Evolutionary conservation across 805 yeast species (phyloP), one percentile per base, ranked within the genome.

Genomic region (Kluyveromyces wickerhamii): DNA sequence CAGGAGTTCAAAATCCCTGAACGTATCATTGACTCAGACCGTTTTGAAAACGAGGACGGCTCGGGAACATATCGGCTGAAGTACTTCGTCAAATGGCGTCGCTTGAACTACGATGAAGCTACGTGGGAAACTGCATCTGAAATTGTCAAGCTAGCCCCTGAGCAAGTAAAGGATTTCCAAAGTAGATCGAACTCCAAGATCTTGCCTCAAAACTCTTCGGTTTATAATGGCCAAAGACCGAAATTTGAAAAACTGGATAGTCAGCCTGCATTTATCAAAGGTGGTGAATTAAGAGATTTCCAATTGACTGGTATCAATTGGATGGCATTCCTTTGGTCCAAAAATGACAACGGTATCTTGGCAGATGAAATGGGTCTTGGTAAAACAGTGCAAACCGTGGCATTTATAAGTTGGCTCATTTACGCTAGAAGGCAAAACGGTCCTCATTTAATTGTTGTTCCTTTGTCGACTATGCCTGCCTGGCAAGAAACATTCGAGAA

Each of bases 361-460:
- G 98, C 98, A 4, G 98, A 92, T 65, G 98, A 92, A 60, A 92
- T 92, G 98, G 98, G 98, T 36, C 70, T 92, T 36, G 98, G 98
- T 43, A 92, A 92, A 54, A 92, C 98, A 7, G 96, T 92, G 11
- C 98, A 92, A 61, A 92, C 97, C 0, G 95, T 92, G 10, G 73
- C 95, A 2, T 92, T 92, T 52, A 66, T 92, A 43, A 82, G 95
- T 29, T 92, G 98, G 97, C 70, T 92, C 33, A 76, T 92, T 25
- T 92, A 82, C 58, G 94, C 96, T 4, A 76, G 98, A 57, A 75
- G 95, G 60, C 98, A 92, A 54, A 84, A 88, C 59, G 99, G 99
- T 6, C 98, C 99, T 2, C 96, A 89, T 59, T 55, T 92, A 28
- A 92, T 92, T 13, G 98, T 92, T 20, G 98, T 92, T 6, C 99